These are phyloP conservation scores for Aspergillus wentii DNA, from an alignment of 495 filamentous ascomycete genomes.

Conservation along the genomic window DNA sequence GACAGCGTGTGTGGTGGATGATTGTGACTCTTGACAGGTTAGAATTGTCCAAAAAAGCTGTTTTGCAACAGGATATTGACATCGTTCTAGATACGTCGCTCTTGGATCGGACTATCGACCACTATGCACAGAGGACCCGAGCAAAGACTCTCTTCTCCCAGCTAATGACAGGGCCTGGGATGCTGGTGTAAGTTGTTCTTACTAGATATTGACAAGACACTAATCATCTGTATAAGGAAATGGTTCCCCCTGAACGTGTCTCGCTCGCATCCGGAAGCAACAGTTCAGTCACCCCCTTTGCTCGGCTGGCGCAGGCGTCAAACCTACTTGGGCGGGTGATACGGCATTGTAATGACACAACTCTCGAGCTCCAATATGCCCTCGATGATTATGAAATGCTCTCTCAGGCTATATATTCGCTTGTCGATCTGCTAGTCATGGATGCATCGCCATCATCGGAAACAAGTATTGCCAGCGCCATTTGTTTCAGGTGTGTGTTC, in stretches of 20 bases:
- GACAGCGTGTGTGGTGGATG: slow-evolving; percentile 1
- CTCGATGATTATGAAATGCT: slow-evolving; percentile 1
- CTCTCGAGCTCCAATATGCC: background rate
- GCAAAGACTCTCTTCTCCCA: background rate
- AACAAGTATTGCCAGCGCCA: background rate
- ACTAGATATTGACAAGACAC: background rate
- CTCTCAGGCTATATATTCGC: background rate
- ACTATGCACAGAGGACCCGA: slow-evolving; percentile 1
- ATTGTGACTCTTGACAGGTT: slow-evolving; percentile 1
- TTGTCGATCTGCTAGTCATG: background rate
- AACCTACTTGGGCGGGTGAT: slow-evolving; percentile 3
- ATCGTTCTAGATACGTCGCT: background rate
- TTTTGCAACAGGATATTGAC: background rate
- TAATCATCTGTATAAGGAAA: background rate
- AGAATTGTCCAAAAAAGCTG: background rate
- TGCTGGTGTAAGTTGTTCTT: background rate
- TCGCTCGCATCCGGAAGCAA: background rate
- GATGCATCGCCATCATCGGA: background rate
- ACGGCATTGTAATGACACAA: background rate
- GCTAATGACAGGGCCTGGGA: background rate
- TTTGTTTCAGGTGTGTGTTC: background rate
- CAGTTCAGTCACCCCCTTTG: background rate
- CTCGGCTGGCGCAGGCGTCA: slow-evolving; percentile 1
- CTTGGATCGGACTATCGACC: background rate
- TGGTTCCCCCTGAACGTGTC: background rate